Conservation (phyloP, 2,329 filamentous ascomycete species). For the Penicillium nordicum region DNA sequence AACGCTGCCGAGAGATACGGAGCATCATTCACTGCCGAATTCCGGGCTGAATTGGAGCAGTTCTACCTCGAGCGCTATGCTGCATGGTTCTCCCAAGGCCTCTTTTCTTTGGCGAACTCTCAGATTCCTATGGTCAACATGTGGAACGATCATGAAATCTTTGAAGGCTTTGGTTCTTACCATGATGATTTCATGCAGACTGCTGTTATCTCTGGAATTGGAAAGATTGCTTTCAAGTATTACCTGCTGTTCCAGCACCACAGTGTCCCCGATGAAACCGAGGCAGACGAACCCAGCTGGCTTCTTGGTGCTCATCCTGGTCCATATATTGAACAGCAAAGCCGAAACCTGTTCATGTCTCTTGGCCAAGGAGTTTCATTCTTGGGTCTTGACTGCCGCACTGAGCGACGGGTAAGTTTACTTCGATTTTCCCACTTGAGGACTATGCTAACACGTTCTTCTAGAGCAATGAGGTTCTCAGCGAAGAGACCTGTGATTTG, state of each 20-base stretch:
- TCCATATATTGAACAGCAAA: slow-evolving; percentile 84
- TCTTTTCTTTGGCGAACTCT: slow-evolving; percentile 87
- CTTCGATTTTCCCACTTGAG: background rate
- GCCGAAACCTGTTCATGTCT: slow-evolving; percentile 80
- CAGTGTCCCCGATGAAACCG: slow-evolving; percentile 74
- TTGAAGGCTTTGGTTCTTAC: slow-evolving; percentile 91
- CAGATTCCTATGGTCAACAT: slow-evolving; percentile 99
- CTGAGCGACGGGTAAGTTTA: slow-evolving; percentile 67
- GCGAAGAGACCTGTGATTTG: slow-evolving; percentile 76
- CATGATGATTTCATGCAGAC: slow-evolving; percentile 87
- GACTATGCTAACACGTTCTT: slow-evolving; percentile 21
- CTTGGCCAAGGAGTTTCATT: slow-evolving; percentile 77
- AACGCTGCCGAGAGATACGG: slow-evolving; percentile 77
- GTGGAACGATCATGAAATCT: slow-evolving; percentile 92
- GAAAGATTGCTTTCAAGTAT: slow-evolving; percentile 93
- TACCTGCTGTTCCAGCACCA: slow-evolving; percentile 99
- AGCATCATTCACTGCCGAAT: slow-evolving; percentile 70
- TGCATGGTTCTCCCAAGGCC: slow-evolving; percentile 93
- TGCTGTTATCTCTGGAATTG: slow-evolving; percentile 83
- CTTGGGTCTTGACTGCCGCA: slow-evolving; percentile 84
- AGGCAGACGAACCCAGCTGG: slow-evolving; percentile 87
- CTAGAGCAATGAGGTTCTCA: slow-evolving; percentile 70
- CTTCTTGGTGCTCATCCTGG: slow-evolving; percentile 74
- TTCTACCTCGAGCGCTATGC: slow-evolving; percentile 88
- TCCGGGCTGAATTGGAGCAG: slow-evolving; percentile 82